Percentiles rank a stretch among this genome's conserved stretches.
phyloP scores from a whole-genome alignment of 1,139 yeast genomes.

The Pneumocystis oryctolagi region DNA sequence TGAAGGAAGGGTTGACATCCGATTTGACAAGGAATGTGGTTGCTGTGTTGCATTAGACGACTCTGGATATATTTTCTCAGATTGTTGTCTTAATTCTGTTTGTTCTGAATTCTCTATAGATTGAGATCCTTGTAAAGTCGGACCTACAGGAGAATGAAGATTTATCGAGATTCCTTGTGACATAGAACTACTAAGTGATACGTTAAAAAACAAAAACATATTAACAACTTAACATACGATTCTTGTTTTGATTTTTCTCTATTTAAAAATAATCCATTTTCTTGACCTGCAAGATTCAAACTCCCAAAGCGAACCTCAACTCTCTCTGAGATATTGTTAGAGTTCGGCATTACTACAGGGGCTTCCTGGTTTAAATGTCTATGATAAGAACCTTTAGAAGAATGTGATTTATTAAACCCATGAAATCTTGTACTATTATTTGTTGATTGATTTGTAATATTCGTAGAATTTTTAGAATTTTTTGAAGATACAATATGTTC shows the following conservation, averaged over 20 bases:
- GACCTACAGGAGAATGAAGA: neutral
- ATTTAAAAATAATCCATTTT: neutral
- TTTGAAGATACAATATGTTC: constrained; percentile 14
- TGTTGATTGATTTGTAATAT: constrained; percentile 22
- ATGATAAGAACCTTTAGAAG: constrained; percentile 17
- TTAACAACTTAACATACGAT: neutral
- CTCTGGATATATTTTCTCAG: neutral
- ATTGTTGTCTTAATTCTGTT: neutral
- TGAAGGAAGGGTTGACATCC: neutral
- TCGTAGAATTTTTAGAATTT: constrained; percentile 14
- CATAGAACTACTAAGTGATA: neutral
- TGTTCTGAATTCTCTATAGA: neutral
- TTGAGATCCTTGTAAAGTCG: neutral
- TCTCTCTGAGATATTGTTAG: constrained; percentile 33
- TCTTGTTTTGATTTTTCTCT: neutral
- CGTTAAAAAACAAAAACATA: neutral
- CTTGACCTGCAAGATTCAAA: constrained; percentile 26
- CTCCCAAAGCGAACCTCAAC: constrained; percentile 64
- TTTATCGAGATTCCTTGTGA: neutral
- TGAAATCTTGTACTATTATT: constrained; percentile 14
- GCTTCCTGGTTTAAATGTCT: constrained; percentile 31
- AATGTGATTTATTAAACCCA: constrained; percentile 13
- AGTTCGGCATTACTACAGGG: constrained; percentile 52
- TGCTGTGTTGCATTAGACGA: neutral
- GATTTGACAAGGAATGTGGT: neutral